Conservation (phyloP, 2,329 filamentous ascomycete genomes). For the Shiraia bambusicola region DNA sequence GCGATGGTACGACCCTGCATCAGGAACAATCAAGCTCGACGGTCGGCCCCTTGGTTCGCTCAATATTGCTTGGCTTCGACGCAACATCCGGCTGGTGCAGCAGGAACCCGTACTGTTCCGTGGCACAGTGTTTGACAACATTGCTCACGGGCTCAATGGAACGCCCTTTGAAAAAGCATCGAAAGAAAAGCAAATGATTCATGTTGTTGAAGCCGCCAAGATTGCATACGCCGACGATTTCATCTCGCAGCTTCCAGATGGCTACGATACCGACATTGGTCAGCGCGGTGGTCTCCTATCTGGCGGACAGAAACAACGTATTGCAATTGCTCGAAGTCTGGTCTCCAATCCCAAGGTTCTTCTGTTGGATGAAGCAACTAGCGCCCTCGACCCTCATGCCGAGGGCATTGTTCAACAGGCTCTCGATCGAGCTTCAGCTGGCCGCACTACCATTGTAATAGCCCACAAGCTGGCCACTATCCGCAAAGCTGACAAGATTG, state of each 20-base stretch:
- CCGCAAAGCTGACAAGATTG: constrained; percentile 50
- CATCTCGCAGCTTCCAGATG: constrained; percentile 75
- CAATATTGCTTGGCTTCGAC: constrained; percentile 24
- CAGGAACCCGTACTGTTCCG: constrained; percentile 78
- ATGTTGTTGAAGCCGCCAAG: constrained; percentile 79
- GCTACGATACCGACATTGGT: constrained; percentile 89
- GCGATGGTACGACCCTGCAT: constrained; percentile 35
- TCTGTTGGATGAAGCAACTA: constrained; percentile 91
- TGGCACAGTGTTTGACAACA: constrained; percentile 85
- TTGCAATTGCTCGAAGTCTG: constrained; percentile 87
- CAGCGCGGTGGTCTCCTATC: constrained; percentile 88
- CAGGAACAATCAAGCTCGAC: constrained; percentile 11
- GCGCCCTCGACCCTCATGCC: constrained; percentile 86
- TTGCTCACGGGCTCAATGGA: constrained; percentile 82
- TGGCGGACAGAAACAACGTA: constrained; percentile 93
- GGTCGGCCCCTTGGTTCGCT: constrained; percentile 14
- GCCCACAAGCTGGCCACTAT: constrained; percentile 92
- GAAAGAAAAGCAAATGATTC: constrained; percentile 66
- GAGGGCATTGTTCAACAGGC: constrained; percentile 93
- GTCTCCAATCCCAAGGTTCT: constrained; percentile 89
- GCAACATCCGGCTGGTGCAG: constrained; percentile 14
- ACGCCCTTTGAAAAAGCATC: constrained; percentile 68
- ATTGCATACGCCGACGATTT: constrained; percentile 97
- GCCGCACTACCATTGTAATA: constrained; percentile 89
- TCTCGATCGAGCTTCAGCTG: constrained; percentile 77